Base-by-base conservation (phyloP, 2,329 filamentous ascomycete species). In the Monosporascus sp. region DNA sequence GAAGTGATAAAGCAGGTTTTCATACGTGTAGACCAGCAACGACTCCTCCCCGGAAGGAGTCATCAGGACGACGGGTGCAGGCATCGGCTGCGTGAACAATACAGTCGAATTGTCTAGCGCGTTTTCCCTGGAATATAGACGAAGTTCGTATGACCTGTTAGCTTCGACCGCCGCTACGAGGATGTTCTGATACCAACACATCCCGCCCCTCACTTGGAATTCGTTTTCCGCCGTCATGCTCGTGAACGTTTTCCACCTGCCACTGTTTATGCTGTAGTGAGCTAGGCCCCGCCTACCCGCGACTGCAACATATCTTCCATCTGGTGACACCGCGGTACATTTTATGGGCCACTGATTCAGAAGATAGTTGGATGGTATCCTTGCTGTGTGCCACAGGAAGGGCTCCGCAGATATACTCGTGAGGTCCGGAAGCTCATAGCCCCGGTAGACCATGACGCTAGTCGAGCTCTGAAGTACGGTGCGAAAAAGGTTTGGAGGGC, bases 151-250 rank as follows among this genome's bases (percentile, higher is more conserved):
- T 22, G 85, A 85, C 60, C 86, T 82, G 60, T 88, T 89, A 51
- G 84, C 86, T 70, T 99, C 94, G n/a, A 97, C 87, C 4, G 93
- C 91, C 40, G 91, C 92, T 52, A 97, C 89, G 18, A 99, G 78
- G 35, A 97, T 89, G 71, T 99, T 93, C 60, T 96, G 91, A 67
- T 96, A 92, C 94, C 94, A 99, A 68, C 93, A 97, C 92, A 99
- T 96, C 7, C 94, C 94, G 48, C 94, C 94, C 58, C 92, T 81
- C 15, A 99, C 90, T 24, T 91, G 85, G 67, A 99, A 99, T 58
- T 92, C 90, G 63, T 92, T 91, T 70, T 97, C 94, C 65, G 87
- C 81, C 31, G 81, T 83, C 26, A 86, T 81, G 63, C 92, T 91
- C 48, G 87, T 81, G 68, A 99, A 99, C 0, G 88, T 95, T 68